Conservation (phyloP, 2,329 filamentous ascomycete genomes). For the Talaromyces atroroseus region DNA sequence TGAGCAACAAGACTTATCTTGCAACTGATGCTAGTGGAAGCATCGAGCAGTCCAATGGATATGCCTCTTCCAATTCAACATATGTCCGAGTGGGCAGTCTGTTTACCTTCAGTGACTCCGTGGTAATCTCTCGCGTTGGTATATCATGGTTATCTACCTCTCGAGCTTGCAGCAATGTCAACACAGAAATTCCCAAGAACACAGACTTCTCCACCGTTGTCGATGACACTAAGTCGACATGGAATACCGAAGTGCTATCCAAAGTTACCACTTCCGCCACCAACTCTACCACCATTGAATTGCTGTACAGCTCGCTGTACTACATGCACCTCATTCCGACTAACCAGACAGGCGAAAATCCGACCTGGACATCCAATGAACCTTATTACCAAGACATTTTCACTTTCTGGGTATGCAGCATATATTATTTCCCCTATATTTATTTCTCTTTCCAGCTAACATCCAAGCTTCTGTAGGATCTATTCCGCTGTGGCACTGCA, state of each 20-base stretch:
- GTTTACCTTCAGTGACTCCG: conserved; percentile 48
- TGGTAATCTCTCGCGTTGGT: conserved; percentile 56
- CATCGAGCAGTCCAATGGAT: conserved; percentile 22
- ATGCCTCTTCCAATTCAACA: conserved; percentile 39
- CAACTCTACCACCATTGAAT: conserved; percentile 51
- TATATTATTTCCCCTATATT: too few species aligned
- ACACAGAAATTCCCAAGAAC: conserved; percentile 61
- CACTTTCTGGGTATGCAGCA: conserved; percentile 54
- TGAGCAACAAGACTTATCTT: conserved; percentile 25
- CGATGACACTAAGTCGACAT: conserved; percentile 50
- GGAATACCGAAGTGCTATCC: conserved; percentile 64
- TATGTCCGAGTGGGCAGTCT: conserved; percentile 40
- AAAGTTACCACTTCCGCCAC: conserved; percentile 64
- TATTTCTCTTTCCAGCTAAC: too few species aligned
- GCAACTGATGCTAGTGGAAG: conserved; percentile 25
- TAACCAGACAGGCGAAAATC: conserved; percentile 69
- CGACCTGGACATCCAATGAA: conserved; percentile 59
- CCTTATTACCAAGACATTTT: conserved; percentile 70
- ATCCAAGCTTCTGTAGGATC: conserved; percentile 62
- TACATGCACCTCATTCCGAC: conserved; percentile 68
- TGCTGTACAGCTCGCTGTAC: conserved; percentile 65
- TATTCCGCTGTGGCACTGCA: conserved; percentile 63
- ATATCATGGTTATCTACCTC: conserved; percentile 65
- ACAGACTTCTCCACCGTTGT: conserved; percentile 55
- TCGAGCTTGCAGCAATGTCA: conserved; percentile 63